Evolutionary conservation across 176 grass and related monocot species (phyloP), one percentile per base, ranked within the genome.

Genomic region (Luzula sylvatica): DNA sequence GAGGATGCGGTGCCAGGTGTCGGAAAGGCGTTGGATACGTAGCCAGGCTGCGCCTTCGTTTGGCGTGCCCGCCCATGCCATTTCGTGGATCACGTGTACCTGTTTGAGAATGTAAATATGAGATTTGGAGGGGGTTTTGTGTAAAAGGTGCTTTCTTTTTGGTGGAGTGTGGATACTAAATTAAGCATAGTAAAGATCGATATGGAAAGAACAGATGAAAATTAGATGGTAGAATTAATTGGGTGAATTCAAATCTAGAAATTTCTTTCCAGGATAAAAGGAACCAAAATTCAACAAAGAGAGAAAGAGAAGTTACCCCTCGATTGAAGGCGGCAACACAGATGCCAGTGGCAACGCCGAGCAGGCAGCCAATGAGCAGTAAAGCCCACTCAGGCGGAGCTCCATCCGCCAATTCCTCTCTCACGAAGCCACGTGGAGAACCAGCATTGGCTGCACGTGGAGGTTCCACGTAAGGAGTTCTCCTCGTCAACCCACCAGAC

Each of bases 341-440:
- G 38, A 98, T 76, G 27, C 81, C 92, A 11, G 92, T 90, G 23
- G 85, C 81, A 21, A 98, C 81, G 12, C 92, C 86, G 29, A 98
- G 92, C 45, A 98, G 76, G 81, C 92, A 98, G 21, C 92, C 86
- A 7, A 98, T 83, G 15, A 98, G 85, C 64, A 98, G 71, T 30
- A 98, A 40, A 24, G 85, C 92, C 92, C 92, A 98, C 59, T 98
- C 92, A n/a, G 92, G 92, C 32, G 92, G 92, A 21, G 92, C 92
- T 2, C 92, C 92, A 7, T 98, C 85, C 0, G 74, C 77, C 38
- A 98, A 74, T 42, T 73, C 81, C 48, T 9, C 60, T 69, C 5
- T 88, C 78, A 68, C 82, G 74, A 29, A 55, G 52, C 54, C 81
- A 52, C 71, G 67, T 55, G 24, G 80, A 65, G 32, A 42, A 8